phyloP scores from a whole-genome alignment of 1,139 yeast species.

The Geotrichum citri-aurantii region DNA sequence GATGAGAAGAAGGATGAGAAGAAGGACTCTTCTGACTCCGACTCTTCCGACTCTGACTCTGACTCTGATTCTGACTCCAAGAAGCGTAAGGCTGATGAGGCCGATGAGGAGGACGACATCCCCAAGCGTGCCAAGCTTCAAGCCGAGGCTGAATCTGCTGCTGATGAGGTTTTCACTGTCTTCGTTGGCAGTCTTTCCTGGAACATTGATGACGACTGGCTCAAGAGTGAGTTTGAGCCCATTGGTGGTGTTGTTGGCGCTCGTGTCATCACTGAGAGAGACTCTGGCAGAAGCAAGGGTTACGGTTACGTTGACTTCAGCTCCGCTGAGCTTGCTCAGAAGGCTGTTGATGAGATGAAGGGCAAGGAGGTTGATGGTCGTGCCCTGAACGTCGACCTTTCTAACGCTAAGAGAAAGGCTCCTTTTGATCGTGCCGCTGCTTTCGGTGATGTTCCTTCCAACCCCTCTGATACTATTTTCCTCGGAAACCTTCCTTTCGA shows the following conservation, averaged over 20 bases:
- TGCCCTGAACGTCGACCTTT: constrained; percentile 88
- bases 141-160: constrained; percentile 31
- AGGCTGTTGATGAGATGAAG: constrained; percentile 81
- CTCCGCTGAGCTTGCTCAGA: constrained; percentile 68
- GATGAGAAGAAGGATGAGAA: neutral
- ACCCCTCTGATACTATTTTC: constrained; percentile 79
- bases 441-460: constrained; percentile 21
- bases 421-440: constrained; percentile 15
- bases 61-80: constrained; percentile 9
- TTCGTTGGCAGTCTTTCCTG: constrained; percentile 97
- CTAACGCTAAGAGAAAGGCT: constrained; percentile 53
- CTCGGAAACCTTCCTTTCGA: constrained; percentile 93
- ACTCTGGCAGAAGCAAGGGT: constrained; percentile 91
- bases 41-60: constrained; percentile 2
- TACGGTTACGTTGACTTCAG: constrained; percentile 97
- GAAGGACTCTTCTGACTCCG: neutral
- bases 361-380: constrained; percentile 96
- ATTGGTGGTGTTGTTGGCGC: constrained; percentile 79
- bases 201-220: constrained; percentile 95
- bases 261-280: constrained; percentile 90
- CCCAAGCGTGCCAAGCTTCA: constrained; percentile 44
- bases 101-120: constrained; percentile 26
- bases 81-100: constrained; percentile 26
- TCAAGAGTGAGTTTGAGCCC: constrained; percentile 76
- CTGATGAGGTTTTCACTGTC: constrained; percentile 59